phyloP scores from a whole-genome alignment of 768 basidiomycete species.

The Peribolospora kevripleyi region DNA sequence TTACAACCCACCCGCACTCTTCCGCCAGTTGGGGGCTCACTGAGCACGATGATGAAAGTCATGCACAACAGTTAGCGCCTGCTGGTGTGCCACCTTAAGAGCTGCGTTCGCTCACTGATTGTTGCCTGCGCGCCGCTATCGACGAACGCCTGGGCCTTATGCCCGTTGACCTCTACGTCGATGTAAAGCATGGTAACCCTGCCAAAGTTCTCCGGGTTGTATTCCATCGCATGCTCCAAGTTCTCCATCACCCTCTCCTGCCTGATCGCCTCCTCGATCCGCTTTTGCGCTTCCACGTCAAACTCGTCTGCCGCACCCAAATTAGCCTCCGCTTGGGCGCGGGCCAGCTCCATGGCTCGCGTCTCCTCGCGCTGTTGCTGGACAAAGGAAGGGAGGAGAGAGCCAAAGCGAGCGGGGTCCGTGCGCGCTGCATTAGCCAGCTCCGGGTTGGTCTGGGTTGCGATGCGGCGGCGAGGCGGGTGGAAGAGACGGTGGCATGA shows the following conservation, averaged over 20 bases:
- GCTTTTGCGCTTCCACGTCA: slow-evolving; percentile 70
- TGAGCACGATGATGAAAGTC: slow-evolving; percentile 16
- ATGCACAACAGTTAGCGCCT: not conserved
- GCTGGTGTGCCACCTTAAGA: no score
- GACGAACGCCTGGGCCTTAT: slow-evolving; percentile 82
- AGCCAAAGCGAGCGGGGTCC: slow-evolving; percentile 49
- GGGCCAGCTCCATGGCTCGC: slow-evolving; percentile 22
- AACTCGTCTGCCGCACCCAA: slow-evolving; percentile 61
- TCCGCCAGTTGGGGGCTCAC: slow-evolving; percentile 86
- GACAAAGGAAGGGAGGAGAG: slow-evolving; percentile 28
- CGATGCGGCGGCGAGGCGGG: not conserved
- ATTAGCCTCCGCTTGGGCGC: slow-evolving; percentile 17
- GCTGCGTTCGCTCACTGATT: slow-evolving; percentile 42
- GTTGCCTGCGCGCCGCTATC: slow-evolving; percentile 94
- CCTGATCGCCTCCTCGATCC: slow-evolving; percentile 79
- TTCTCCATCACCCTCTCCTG: slow-evolving; percentile 79
- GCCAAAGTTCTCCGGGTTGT: slow-evolving; percentile 66
- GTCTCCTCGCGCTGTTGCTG: slow-evolving; percentile 30
- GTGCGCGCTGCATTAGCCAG: slow-evolving; percentile 43
- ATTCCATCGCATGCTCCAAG: slow-evolving; percentile 54
- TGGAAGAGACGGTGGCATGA: not conserved
- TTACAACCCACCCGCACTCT: slow-evolving; percentile 44
- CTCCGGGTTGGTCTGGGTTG: slow-evolving; percentile 48
- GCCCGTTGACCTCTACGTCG: slow-evolving; percentile 72
- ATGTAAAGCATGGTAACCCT: slow-evolving; percentile 93